Evolutionary conservation across 2,329 filamentous ascomycete species (phyloP).

Genomic region (Fusarium nygamai): DNA sequence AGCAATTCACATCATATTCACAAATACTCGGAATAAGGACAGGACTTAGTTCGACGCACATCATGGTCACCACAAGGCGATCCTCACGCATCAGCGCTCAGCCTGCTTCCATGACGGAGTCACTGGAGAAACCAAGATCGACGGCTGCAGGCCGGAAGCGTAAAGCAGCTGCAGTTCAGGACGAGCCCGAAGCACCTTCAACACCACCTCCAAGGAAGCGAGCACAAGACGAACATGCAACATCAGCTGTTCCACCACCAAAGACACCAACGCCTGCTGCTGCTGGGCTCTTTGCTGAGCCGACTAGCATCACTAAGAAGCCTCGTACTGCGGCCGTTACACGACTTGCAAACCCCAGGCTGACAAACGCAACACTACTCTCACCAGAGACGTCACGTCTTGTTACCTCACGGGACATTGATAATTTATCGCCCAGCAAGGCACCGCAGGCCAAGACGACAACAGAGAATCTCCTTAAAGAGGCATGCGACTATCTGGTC

Average conservation of each 20-base stretch:
- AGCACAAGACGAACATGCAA: slow-evolving; percentile 31
- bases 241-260: slow-evolving; percentile 47
- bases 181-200: slow-evolving; percentile 39
- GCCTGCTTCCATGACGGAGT: slow-evolving; percentile 19
- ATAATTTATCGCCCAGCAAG: slow-evolving; percentile 59
- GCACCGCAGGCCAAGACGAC: slow-evolving; percentile 56
- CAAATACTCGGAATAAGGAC: neutral
- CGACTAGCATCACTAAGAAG: slow-evolving; percentile 48
- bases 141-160: slow-evolving; percentile 48
- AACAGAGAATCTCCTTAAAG: slow-evolving; percentile 77
- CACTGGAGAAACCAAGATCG: slow-evolving; percentile 33
- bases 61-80: slow-evolving; percentile 50
- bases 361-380: slow-evolving; percentile 76
- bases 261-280: slow-evolving; percentile 60
- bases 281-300: slow-evolving; percentile 51
- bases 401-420: slow-evolving; percentile 60
- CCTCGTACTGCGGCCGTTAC: slow-evolving; percentile 55
- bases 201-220: slow-evolving; percentile 49
- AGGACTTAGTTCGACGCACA: slow-evolving; percentile 18
- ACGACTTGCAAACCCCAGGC: slow-evolving; percentile 70
- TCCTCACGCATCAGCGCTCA: slow-evolving; percentile 54
- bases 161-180: slow-evolving; percentile 41
- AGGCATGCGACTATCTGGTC: slow-evolving; percentile 80
- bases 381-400: slow-evolving; percentile 75
- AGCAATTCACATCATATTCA: slow-evolving; percentile 16